These are phyloP conservation scores for Tylopilus felleus DNA, from an alignment of 768 basidiomycete genomes.

Conservation along the genomic window DNA sequence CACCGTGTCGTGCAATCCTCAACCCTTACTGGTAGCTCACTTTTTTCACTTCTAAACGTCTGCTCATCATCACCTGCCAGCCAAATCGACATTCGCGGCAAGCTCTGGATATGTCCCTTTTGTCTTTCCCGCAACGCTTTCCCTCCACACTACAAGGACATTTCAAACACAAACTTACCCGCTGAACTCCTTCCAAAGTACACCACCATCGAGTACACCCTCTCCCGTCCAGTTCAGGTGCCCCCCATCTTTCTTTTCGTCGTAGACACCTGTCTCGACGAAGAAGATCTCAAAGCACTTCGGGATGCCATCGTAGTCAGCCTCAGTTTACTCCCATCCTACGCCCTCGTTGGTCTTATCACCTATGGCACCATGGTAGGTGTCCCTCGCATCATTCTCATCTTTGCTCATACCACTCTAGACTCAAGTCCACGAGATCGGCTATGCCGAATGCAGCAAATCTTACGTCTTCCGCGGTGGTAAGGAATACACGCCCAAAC, in stretches of 20 bases:
- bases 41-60: background rate
- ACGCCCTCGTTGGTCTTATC: constrained; percentile 91
- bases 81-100: constrained; percentile 97
- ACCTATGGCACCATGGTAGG: constrained; percentile 96
- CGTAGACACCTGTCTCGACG: constrained; percentile 94
- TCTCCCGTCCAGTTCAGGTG: constrained; percentile 83
- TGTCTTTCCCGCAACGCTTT: constrained; percentile 96
- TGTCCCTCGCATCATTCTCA: background rate
- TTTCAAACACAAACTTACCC: constrained; percentile 94
- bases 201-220: constrained; percentile 99
- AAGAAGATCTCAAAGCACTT: constrained; percentile 93
- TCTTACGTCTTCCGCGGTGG: constrained; percentile 98
- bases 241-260: constrained; percentile 98
- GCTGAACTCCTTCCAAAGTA: constrained; percentile 96
- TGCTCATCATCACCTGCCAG: constrained; percentile 40
- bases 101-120: constrained; percentile 99
- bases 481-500: constrained; percentile 94
- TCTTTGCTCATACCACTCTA: constrained; percentile 30
- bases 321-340: constrained; percentile 88
- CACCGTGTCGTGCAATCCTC: constrained; percentile 93
- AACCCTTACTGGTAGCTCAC: constrained; percentile 89
- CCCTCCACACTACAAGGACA: constrained; percentile 98
- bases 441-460: constrained; percentile 93
- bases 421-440: constrained; percentile 98
- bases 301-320: constrained; percentile 94